These are phyloP conservation scores for Calocera cornea DNA, from an alignment of 768 basidiomycete genomes.

Conservation along the genomic window DNA sequence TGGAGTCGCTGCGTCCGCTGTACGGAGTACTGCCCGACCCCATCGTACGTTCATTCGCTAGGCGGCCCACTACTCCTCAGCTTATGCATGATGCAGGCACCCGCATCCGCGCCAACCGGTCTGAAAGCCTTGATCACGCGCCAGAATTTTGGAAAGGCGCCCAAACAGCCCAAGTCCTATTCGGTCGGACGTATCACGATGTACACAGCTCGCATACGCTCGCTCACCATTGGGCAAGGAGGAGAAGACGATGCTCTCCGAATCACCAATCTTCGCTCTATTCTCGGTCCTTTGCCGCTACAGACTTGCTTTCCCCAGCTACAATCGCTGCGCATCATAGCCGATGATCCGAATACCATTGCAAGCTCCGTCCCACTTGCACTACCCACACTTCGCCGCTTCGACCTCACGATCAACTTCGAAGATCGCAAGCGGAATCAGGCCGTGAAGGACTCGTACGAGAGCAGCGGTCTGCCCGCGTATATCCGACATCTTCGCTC, in stretches of 20 bases:
- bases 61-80: background rate
- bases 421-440: background rate
- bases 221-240: background rate
- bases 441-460: background rate
- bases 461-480: background rate
- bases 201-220: background rate
- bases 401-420: background rate
- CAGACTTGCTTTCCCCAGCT: background rate
- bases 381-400: background rate
- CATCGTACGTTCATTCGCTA: background rate
- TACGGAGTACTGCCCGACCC: background rate
- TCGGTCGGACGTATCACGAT: slow-evolving; percentile 1
- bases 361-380: background rate
- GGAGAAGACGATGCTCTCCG: background rate
- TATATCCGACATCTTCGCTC: background rate
- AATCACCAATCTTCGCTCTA: background rate
- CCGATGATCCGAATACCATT: background rate
- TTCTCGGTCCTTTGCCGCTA: background rate
- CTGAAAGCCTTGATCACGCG: background rate
- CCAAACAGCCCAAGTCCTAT: background rate
- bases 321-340: background rate
- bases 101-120: background rate
- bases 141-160: background rate
- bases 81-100: background rate
- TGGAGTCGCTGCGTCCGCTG: background rate